Base-by-base conservation (phyloP, 495 filamentous ascomycete species). In the Penicillium odoratum region DNA sequence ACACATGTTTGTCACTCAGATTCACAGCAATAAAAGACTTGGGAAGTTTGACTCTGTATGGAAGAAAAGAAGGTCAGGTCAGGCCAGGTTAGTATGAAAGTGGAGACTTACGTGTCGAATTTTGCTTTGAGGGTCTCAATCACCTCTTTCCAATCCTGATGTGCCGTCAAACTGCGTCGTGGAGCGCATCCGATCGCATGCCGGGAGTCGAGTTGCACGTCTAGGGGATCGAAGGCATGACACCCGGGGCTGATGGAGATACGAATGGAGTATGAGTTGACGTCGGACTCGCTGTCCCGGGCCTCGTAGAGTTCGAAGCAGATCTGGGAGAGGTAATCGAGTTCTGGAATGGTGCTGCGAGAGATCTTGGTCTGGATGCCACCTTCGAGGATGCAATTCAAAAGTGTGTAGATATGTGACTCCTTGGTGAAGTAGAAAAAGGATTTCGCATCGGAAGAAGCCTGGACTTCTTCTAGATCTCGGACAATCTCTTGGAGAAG, bases 351-450 rank as follows among this genome's bases (percentile, higher is more conserved):
- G 30, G 91, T 90, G 65, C 88, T 90, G 44, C 94, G 85, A 59
- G 91, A 87, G 60, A 90, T 89, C 74, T 97, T 97, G 26, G 93
- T 94, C 61, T 92, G 87, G 59, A 98, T 89, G 34, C 95, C 94
- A 59, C 94, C 94, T 74, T 97, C 94, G 33, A 98, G 79, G 59
- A 98, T 97, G 71, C 95, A 98, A 73, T 98, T 98, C 47, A 98
- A 82, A 31, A 98, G 82, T 16, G 94, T 98, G 75, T 98, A 98
- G 62, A 98, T 97, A 64, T 98, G 94, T 5, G 90, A 94, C 76
- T 98, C 94, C 69, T 98, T 98, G 29, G 94, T 98, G 69, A 98
- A 98, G 74, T 98, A 98, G 77, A 98, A 87, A 77, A 97, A 97
- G 4, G 88, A 92, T 66, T 97, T 97, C 18, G 92, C 92, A 68